Evolutionary conservation across 2,329 filamentous ascomycete genomes (phyloP).

Genomic region (Bisporella sp.): DNA sequence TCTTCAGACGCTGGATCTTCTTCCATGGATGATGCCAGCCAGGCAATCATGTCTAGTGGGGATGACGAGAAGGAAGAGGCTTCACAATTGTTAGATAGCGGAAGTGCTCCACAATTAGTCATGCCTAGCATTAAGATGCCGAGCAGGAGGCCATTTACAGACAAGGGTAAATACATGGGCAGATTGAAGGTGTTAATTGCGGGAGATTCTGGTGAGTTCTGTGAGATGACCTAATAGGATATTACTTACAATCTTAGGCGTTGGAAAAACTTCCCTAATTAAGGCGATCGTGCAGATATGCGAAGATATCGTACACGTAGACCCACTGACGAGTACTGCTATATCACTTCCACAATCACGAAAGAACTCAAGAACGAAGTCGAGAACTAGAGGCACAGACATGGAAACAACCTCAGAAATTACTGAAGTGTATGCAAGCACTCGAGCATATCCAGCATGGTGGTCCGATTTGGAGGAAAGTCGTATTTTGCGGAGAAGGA

Average conservation of each 20-base stretch:
- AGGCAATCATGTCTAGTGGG: conserved; percentile 26
- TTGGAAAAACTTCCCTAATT: conserved; percentile 86
- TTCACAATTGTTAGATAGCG: conserved; percentile 40
- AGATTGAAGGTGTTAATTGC: conserved; percentile 84
- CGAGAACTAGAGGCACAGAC: conserved; percentile 17
- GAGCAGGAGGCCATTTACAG: conserved; percentile 79
- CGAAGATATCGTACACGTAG: conserved; percentile 90
- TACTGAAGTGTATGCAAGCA: conserved; percentile 70
- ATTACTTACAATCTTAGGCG: conserved; percentile 42
- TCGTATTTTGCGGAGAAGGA: conserved; percentile 51
- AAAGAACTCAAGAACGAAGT: conserved; percentile 21
- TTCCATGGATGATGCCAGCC: conserved; percentile 36
- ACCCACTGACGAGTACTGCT: conserved; percentile 39
- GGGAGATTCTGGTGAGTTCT: conserved; percentile 61
- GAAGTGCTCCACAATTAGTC: conserved; percentile 69
- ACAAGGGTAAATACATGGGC: conserved; percentile 75
- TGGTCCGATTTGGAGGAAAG: conserved; percentile 73
- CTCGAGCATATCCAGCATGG: conserved; percentile 82
- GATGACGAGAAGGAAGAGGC: conserved; percentile 37
- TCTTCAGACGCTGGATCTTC: conserved; percentile 44
- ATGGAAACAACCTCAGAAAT: conserved; percentile 35
- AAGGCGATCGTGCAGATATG: conserved; percentile 81
- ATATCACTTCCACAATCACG: conserved; percentile 22
- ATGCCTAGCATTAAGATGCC: conserved; percentile 97
- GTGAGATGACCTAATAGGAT: not conserved